Evolutionary conservation across 176 grass and related monocot genomes (phyloP), one percentile per base, ranked within the genome.

Genomic region (sorghum (Sorghum bicolor)): DNA sequence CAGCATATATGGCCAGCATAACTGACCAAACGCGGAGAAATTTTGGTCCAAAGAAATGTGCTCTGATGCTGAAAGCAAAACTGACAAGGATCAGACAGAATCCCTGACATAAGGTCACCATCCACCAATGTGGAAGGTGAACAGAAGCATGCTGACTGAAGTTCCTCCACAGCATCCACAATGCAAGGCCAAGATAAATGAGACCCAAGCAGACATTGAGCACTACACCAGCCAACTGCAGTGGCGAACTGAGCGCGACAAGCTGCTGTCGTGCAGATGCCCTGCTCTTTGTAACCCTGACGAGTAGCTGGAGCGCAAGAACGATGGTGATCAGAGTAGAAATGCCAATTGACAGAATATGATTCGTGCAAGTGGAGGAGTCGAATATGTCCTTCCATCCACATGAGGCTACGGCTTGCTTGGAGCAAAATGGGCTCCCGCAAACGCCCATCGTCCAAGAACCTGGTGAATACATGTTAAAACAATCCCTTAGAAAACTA

Each of bases 361-460:
- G 91, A 71, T 98, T 95, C 20, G 65, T 65, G 83, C 96, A 98
- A 64, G 91, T 88, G 34, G 93, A 95, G 60, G 92, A 92, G 62
- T 90, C 63, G 10, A 92, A 73, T 12, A 87, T 26, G 66, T 50
- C 77, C 9, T 22, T 24, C 6, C 90, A 43, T 28, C 38, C 33
- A 74, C 87, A 98, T 63, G 80, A 55, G 75, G 29, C 43, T 0
- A 34, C 52, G 64, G 13, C 48, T 79, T 84, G 76, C 32, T 88
- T 36, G 13, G 80, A 83, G 77, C 93, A 97, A 48, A 86, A 4
- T 25, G 63, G 30, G 41, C 38, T 76, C 30, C 90, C 80, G 60
- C 85, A 95, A 32, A 91, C 71, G 45, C 4, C 79, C 64, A 79
- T 67, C 85, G 60, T 86, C 86, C 86, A 83, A 47, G 53, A 62